Evolutionary conservation across 177 flowering plant genomes (phyloP), one percentile per base, ranked within the genome.

Genomic region (Vitis hybrid): DNA sequence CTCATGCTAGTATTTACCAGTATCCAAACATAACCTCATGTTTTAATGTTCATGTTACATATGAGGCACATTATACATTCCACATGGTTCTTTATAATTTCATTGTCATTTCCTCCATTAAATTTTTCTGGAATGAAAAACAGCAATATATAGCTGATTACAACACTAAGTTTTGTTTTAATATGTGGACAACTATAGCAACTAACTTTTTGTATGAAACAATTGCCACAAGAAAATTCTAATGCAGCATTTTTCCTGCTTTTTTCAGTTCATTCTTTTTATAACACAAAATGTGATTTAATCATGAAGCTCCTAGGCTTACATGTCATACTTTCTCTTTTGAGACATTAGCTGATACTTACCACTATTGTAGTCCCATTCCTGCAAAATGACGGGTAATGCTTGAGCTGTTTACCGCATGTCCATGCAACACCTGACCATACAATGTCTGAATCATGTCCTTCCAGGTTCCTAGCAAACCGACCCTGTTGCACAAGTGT

Each of bases 361-460:
- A 94, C 98, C 74, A 80, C 67, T 74, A 94, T 89, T 59, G 82
- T 79, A 40, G 85, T 89, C 71, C 90, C 93, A 81, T 91, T 91
- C 67, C 99, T 84, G 73, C 80, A 73, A 82, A 96, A 96, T 34
- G 92, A 75, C 17, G 91, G 91, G 77, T 83, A 92, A 75, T 96
- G 97, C 77, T 83, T 91, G 63, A 96, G 95, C 76, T 91, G 97
- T 83, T 91, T 92, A 61, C 91, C 89, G 78, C 98, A 96, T 4
- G 78, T 82, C 98, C 96, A 91, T n/a, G 93, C 74, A 77, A 62
- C 79, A 74, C 99, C 97, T 40, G 94, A 89, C 99, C 99, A 96
- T 52, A 83, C 76, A 71, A 96, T 91, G 48, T 91, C 96, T 66
- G 86, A 83, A 74, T 55, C 72, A 19, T 70, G 81, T 56, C 83